phyloP scores from a whole-genome alignment of 768 basidiomycete species.

The Flagelloscypha sp. region DNA sequence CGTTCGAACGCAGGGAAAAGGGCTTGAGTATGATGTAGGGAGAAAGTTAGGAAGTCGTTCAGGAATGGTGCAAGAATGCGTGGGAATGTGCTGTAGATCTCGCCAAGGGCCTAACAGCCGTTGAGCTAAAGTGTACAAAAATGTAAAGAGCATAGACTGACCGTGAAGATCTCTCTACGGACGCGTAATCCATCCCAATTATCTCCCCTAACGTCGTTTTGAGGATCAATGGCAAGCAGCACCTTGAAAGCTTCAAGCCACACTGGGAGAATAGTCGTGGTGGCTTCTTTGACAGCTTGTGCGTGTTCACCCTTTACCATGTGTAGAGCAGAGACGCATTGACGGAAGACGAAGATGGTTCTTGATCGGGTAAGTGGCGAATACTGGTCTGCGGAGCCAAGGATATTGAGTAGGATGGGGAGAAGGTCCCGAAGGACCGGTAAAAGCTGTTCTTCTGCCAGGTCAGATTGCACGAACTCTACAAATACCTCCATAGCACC shows the following conservation, averaged over 20 bases:
- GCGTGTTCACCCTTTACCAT: slow-evolving; percentile 95
- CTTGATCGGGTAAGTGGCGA: slow-evolving; percentile 77
- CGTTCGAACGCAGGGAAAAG: slow-evolving; percentile 53
- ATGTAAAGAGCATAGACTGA: slow-evolving; percentile 21
- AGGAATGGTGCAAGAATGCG: slow-evolving; percentile 59
- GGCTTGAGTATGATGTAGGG: slow-evolving; percentile 50
- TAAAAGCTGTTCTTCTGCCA: slow-evolving; percentile 91
- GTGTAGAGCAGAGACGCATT: slow-evolving; percentile 82
- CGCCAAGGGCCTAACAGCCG: slow-evolving; percentile 59
- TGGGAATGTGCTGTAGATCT: slow-evolving; percentile 77
- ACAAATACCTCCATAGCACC: slow-evolving; percentile 95
- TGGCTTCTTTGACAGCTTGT: slow-evolving; percentile 75
- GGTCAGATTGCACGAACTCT: slow-evolving; percentile 87
- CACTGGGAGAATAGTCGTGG: slow-evolving; percentile 68
- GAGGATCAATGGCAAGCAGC: slow-evolving; percentile 57
- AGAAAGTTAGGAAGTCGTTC: slow-evolving; percentile 45
- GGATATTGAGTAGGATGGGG: slow-evolving; percentile 73
- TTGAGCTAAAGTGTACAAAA: slow-evolving; percentile 1
- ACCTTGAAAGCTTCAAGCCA: slow-evolving; percentile 91
- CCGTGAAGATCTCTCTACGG: slow-evolving; percentile 80
- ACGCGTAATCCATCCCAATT: slow-evolving; percentile 81
- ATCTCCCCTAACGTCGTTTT: slow-evolving; percentile 49
- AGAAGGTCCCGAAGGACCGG: slow-evolving; percentile 85
- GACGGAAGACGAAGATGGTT: slow-evolving; percentile 81
- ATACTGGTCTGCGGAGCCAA: slow-evolving; percentile 64